Evolutionary conservation across 108 stramenopile species (phyloP), one percentile per base, ranked within the genome.

Genomic region (Cyclotella choctawhatcheeana): DNA sequence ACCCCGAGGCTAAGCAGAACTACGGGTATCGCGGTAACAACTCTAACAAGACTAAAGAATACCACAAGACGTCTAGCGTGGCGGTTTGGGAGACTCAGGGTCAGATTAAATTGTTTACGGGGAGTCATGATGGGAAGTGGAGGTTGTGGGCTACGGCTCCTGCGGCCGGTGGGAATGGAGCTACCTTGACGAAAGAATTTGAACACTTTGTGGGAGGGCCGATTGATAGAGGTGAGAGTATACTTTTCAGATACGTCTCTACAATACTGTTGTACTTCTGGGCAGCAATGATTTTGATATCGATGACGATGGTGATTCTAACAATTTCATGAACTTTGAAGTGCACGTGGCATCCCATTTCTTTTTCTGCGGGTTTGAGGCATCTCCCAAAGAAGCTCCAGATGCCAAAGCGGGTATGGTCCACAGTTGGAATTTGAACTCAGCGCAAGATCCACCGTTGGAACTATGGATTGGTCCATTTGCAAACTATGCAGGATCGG

Each of bases 61-160:
- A 84, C 54, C 68, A 73, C 20, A 76, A 86, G 27, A 85, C 89
- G 10, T 79, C 91, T 1, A 78, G 88, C 22, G 83, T 90, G 34
- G 84, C 90, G 16, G 82, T 92, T 37, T 94, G 93, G 93, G 88
- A 94, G 58, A 80, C 81, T 29, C 67, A 78, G 21, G 91, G 89
- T 12, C 63, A 45, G 12, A 83, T 94, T 51, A 93, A 95, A 76
- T 82, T 95, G 26, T 95, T 95, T 63, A 88, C 91, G 6, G 90
- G 90, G 5, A 76, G 71, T 13, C 88, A 90, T 34, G 94, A 95
- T 82, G 94, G 94, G 6, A 88, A 85, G 58, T 95, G 94, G 94
- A 73, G 94, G 34, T 76, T 95, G 16, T 95, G 88, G 88, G 83
- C 86, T 58, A 77, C 85, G 3, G 71, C 76, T 1, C 58, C 77